A percentile compares a stretch with the other conserved stretches of the same genome.
Evolutionary conservation across 179 eudicot genomes (phyloP).

Genomic region (Beta lomatogona): DNA sequence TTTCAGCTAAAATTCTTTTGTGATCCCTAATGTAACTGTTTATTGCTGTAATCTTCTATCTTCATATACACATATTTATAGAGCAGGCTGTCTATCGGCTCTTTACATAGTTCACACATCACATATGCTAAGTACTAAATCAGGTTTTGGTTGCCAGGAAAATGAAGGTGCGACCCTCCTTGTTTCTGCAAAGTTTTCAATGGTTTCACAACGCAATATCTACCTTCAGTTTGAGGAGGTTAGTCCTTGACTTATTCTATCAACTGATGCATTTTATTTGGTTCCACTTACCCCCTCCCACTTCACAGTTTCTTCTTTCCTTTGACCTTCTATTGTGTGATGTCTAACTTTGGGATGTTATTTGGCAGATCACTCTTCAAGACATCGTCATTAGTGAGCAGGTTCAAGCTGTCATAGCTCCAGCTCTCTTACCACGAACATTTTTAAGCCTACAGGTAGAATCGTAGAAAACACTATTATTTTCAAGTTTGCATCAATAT

Average conservation of each 20-base stretch:
- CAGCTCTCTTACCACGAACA: slow-evolving; percentile 85
- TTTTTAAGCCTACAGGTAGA: slow-evolving; percentile 75
- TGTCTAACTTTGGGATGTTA: slow-evolving; percentile 5
- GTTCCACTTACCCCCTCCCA: not conserved
- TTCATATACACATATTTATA: not conserved
- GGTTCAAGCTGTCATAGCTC: slow-evolving; percentile 79
- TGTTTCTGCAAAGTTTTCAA: slow-evolving; percentile 84
- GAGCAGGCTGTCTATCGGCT: not conserved
- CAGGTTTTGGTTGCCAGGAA: slow-evolving; percentile 50
- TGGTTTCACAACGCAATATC: slow-evolving; percentile 75
- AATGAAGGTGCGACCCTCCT: slow-evolving; percentile 90
- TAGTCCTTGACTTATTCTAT: slow-evolving; percentile 19
- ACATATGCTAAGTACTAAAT: not conserved
- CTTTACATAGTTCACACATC: not conserved
- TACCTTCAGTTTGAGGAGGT: slow-evolving; percentile 89
- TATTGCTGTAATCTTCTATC: not conserved
- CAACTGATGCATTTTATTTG: not conserved
- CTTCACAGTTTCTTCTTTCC: not conserved
- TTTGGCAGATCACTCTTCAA: slow-evolving; percentile 66
- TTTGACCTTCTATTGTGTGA: not conserved
- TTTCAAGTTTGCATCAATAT: not conserved
- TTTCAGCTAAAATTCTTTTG: not conserved
- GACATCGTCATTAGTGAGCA: slow-evolving; percentile 75
- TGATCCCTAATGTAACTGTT: not conserved
- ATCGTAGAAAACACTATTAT: not conserved